Evolutionary conservation across 2,329 filamentous ascomycete species (phyloP).

Genomic region (Fusarium floridanum): DNA sequence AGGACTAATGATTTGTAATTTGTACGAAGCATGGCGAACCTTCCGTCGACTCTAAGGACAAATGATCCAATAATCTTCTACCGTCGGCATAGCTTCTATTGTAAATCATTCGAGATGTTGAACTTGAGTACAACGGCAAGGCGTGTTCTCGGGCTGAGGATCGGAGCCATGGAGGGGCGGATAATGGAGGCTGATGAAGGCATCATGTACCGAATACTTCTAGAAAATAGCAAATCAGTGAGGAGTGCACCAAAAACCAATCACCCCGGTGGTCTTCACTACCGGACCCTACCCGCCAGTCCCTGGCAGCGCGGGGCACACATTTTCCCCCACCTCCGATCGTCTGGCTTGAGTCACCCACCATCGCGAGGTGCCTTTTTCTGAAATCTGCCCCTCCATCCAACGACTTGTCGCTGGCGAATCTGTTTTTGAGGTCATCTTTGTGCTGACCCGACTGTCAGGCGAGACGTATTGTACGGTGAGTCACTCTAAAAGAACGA

Average conservation of each 20-base stretch:
- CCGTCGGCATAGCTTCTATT: neutral
- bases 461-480: conserved; percentile 30
- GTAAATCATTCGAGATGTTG: neutral
- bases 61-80: neutral
- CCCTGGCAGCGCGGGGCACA: conserved; percentile 42
- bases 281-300: neutral
- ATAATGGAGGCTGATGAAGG: neutral
- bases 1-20: neutral
- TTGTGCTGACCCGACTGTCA: conserved; percentile 28
- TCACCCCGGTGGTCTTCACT: neutral
- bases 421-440: conserved; percentile 23
- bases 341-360: conserved; percentile 45
- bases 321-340: conserved; percentile 38
- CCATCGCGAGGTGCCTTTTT: conserved; percentile 43
- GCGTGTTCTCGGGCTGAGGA: neutral
- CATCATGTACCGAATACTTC: neutral
- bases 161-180: conserved; percentile 1
- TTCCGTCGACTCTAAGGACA: neutral
- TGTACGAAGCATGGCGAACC: neutral
- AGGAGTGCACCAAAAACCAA: neutral
- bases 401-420: conserved; percentile 35
- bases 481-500: conserved; percentile 16
- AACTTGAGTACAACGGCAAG: neutral
- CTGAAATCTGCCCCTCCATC: conserved; percentile 47
- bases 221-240: neutral